Percentiles rank a stretch among this genome's conserved stretches.
These are phyloP conservation scores for Chytriomyces sp. DNA, from an alignment of 192 early-diverging fungal genomes.

Conservation along the genomic window DNA sequence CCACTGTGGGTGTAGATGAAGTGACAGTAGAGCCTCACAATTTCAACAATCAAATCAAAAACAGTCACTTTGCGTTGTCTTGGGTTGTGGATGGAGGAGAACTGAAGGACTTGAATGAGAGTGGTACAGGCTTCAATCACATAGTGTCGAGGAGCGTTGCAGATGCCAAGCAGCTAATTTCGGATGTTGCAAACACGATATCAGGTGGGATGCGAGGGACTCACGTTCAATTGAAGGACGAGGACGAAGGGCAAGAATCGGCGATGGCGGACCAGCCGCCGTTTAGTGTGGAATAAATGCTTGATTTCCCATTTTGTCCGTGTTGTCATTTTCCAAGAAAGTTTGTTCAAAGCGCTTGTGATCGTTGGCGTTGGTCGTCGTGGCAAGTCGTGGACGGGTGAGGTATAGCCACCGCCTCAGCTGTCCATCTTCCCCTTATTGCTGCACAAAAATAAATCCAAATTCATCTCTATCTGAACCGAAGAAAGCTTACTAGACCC, in stretches of 20 bases:
- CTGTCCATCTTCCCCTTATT: no score
- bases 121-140: background rate
- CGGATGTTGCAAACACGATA: background rate
- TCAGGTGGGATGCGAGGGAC: conserved; percentile 12
- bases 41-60: background rate
- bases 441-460: no score
- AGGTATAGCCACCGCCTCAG: no score
- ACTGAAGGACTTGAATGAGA: background rate
- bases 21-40: background rate
- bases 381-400: no score
- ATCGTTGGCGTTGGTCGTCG: no score
- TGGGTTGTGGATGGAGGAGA: conserved; percentile 15
- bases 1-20: background rate
- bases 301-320: no score
- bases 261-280: no score
- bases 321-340: no score
- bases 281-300: no score
- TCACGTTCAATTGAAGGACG: conserved; percentile 15
- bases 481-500: no score
- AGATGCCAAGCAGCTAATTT: background rate
- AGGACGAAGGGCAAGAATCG: conserved; percentile 13
- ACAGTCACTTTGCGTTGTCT: background rate
- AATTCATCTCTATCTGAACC: no score
- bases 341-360: no score
- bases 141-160: background rate